Evolutionary conservation across 306 rosid genomes (phyloP), one percentile per base, ranked within the genome.

Genomic region (Erythrophleum fordii): DNA sequence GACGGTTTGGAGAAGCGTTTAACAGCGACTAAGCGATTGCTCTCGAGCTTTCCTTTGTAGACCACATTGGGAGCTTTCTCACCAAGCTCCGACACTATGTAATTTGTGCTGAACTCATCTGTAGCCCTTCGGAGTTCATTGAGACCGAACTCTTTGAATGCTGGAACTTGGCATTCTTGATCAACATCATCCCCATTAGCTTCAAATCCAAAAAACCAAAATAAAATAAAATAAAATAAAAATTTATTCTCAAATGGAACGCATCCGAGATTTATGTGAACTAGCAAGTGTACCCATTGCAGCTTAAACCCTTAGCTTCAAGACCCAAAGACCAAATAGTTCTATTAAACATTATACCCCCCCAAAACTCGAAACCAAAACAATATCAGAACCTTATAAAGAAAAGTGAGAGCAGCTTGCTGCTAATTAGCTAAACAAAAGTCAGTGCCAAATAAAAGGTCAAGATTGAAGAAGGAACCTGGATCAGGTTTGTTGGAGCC

Each of bases 11-110:
- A 88, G 88, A 92, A 90, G 55, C 97, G 88, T 45, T 92, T 92
- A 46, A 92, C 86, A 62, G 97, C 97, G 53, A 92, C 94, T 9
- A 90, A 74, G 4, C 88, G 94, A 80, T 80, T 92, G 79, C 82
- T 86, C 72, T 86, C 90, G 1, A 92, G 90, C 77, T 82, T 90
- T 73, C 93, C 97, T 79, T 73, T 88, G 83, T 87, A 92, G 37
- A 92, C 97, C 42, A 92, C 88, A 77, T 92, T 92, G 25, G 94
- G 97, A 83, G 97, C 97, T 86, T 88, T 92, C 75, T 90, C 94
- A 18, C 94, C 97, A 53, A 94, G 88, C 81, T 92, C 97, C 53
- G 97, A 92, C 39, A 92, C 94, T 68, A 92, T 90, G 82, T 65
- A 77, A 26, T 80, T 87, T 11, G 91, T 68, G 83, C 87, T 87